Conservation (phyloP, 2,329 filamentous ascomycete genomes). For the Penicillium thymicola region DNA sequence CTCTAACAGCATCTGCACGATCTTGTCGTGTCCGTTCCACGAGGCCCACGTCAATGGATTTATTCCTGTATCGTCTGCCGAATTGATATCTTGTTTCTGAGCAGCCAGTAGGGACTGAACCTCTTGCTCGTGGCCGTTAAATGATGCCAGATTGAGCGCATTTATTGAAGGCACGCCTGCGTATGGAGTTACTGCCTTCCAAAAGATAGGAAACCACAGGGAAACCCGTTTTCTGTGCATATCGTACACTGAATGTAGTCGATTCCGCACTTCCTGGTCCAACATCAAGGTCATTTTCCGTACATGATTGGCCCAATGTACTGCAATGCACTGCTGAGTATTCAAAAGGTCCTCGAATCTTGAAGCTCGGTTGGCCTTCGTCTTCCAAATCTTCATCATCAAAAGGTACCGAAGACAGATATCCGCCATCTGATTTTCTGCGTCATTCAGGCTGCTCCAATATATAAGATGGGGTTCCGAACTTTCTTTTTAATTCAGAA, state of each 20-base stretch:
- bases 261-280: background rate
- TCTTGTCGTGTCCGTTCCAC: background rate
- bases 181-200: background rate
- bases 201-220: constrained; percentile 3
- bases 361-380: too few species aligned
- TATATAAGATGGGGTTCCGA: background rate
- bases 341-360: background rate
- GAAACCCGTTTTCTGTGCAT: background rate
- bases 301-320: constrained; percentile 9
- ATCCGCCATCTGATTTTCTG: constrained; percentile 5
- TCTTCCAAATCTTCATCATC: too few species aligned
- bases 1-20: background rate
- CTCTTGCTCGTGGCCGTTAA: constrained; percentile 5
- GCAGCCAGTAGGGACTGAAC: background rate
- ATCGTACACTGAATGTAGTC: constrained; percentile 3
- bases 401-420: constrained; percentile 11
- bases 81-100: background rate
- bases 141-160: background rate
- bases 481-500: background rate
- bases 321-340: constrained; percentile 12
- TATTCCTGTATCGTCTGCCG: background rate
- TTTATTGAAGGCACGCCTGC: background rate
- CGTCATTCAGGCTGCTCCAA: background rate
- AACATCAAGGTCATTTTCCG: background rate
- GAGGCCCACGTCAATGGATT: background rate